Percentiles rank a stretch among this genome's conserved stretches.
Conservation (phyloP, 306 rosid species). For the Glycine latifolia region DNA sequence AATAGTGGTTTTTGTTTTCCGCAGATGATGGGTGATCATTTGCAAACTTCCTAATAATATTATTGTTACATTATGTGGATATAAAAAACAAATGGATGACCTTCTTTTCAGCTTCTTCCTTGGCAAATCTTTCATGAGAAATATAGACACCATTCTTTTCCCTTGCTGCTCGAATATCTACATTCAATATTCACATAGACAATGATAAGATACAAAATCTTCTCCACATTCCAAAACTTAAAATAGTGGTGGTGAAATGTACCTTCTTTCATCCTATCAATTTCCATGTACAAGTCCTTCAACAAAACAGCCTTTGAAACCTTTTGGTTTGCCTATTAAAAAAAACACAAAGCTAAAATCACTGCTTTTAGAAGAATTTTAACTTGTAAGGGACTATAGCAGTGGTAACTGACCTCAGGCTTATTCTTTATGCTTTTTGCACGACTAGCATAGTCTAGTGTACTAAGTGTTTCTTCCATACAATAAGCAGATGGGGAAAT, state of each 20-base stretch:
- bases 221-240: conserved; percentile 31
- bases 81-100: conserved; percentile 46
- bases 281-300: conserved; percentile 86
- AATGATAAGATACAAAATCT: conserved; percentile 25
- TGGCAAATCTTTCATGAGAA: conserved; percentile 85
- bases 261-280: conserved; percentile 98
- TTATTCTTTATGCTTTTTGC: conserved; percentile 91
- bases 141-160: conserved; percentile 94
- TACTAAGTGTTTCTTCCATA: conserved; percentile 93
- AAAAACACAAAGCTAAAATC: conserved; percentile 25
- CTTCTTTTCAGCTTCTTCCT: conserved; percentile 97
- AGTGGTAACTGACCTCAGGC: conserved; percentile 80
- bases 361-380: conserved; percentile 16
- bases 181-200: conserved; percentile 36
- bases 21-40: background rate
- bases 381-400: conserved; percentile 19
- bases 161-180: conserved; percentile 96
- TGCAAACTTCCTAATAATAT: background rate
- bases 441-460: conserved; percentile 92
- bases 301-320: conserved; percentile 85
- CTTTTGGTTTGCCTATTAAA: conserved; percentile 87
- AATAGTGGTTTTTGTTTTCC: conserved; percentile 1
- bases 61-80: background rate
- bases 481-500: conserved; percentile 83
- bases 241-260: conserved; percentile 12